Conservation (phyloP, 2,329 filamentous ascomycete species). For the Pseudogymnoascus sp. region DNA sequence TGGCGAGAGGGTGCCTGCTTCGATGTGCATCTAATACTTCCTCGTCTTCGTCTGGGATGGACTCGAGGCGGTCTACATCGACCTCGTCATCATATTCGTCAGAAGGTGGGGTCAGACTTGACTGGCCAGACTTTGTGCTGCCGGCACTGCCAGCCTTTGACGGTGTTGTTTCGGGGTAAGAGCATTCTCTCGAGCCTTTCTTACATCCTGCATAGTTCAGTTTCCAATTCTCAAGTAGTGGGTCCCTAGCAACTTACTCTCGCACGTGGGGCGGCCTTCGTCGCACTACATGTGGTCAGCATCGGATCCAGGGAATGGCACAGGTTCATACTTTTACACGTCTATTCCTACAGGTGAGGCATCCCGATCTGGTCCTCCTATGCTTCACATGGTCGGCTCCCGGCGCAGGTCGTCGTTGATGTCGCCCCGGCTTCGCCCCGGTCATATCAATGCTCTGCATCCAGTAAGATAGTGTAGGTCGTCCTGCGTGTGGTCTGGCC, state of each 20-base stretch:
- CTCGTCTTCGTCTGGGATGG: conserved; percentile 51
- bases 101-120: conserved; percentile 44
- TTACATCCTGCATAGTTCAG: conserved; percentile 59
- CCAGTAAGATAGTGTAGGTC: not conserved
- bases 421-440: conserved; percentile 21
- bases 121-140: conserved; percentile 19
- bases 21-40: conserved; percentile 14
- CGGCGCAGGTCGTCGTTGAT: conserved; percentile 24
- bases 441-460: conserved; percentile 24
- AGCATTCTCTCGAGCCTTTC: conserved; percentile 85
- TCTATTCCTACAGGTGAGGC: conserved; percentile 82
- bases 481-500: not conserved
- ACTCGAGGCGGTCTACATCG: conserved; percentile 41
- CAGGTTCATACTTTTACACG: conserved; percentile 63
- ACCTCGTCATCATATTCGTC: conserved; percentile 44
- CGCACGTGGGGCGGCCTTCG: conserved; percentile 79
- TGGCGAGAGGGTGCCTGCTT: conserved; percentile 15
- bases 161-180: conserved; percentile 68
- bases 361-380: conserved; percentile 85
- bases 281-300: conserved; percentile 63
- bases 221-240: conserved; percentile 17
- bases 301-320: conserved; percentile 3
- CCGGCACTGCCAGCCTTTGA: conserved; percentile 20
- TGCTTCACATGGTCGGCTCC: conserved; percentile 63
- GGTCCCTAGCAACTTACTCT: conserved; percentile 45